phyloP scores from a whole-genome alignment of 1,284 basidiomycete genomes.

The Bjerkandera adusta region DNA sequence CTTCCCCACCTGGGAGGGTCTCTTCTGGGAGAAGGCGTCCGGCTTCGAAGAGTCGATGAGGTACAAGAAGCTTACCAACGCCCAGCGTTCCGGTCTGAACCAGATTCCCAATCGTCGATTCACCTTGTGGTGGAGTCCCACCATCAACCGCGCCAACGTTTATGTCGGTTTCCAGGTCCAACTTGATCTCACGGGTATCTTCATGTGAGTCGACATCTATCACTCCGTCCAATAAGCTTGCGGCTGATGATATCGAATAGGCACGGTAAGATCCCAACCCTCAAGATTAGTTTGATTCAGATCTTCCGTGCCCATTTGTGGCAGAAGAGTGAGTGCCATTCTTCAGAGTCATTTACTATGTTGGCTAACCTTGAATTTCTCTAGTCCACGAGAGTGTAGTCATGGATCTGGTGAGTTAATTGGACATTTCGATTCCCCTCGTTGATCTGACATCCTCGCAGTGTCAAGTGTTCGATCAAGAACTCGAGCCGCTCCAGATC shows the following conservation, averaged over 20 bases:
- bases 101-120: conserved; percentile 99
- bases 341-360: conserved; percentile 1
- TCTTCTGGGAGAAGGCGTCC: conserved; percentile 96
- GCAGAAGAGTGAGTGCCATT: conserved; percentile 82
- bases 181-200: conserved; percentile 93
- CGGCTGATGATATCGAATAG: conserved; percentile 39
- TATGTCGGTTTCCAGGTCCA: conserved; percentile 99
- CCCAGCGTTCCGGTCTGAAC: conserved; percentile 93
- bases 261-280: conserved; percentile 98
- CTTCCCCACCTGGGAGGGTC: conserved; percentile 90
- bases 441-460: conserved; percentile 21
- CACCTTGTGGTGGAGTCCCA: conserved; percentile 99
- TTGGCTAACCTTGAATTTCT: conserved; percentile 10
- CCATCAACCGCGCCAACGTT: conserved; percentile 97
- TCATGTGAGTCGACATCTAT: conserved; percentile 54
- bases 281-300: conserved; percentile 98
- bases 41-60: conserved; percentile 98
- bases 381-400: conserved; percentile 87
- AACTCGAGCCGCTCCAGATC: conserved; percentile 96
- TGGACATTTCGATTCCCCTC: background rate
- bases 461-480: conserved; percentile 99
- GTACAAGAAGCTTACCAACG: conserved; percentile 95
- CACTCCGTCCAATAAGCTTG: conserved; percentile 4
- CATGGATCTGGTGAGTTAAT: conserved; percentile 83
- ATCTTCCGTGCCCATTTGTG: conserved; percentile 99